Conservation (phyloP, 164 flowering plant genomes). For the Warburgia ugandensis region DNA sequence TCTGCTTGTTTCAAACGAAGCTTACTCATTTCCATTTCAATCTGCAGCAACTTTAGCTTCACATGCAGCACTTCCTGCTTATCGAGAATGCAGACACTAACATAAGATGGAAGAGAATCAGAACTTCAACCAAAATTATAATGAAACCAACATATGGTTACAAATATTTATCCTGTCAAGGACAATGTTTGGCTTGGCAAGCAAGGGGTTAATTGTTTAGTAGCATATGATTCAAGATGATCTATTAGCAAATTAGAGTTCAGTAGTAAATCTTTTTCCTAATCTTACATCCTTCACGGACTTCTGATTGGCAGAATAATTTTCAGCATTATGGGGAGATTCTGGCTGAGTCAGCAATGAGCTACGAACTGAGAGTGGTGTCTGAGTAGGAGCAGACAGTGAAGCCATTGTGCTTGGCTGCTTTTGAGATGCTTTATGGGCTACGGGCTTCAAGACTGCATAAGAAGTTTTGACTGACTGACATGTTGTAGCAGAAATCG, state of each 20-base stretch:
- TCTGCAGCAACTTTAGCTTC: slow-evolving; percentile 25
- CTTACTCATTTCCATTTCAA: slow-evolving; percentile 27
- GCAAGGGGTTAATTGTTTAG: background rate
- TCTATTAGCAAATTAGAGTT: no score
- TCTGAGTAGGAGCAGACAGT: slow-evolving; percentile 1
- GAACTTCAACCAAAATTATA: background rate
- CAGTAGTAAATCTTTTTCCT: no score
- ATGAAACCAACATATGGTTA: background rate
- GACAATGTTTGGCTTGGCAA: no score
- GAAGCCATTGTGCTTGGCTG: slow-evolving; percentile 8
- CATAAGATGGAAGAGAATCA: slow-evolving; percentile 1
- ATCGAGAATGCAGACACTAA: slow-evolving; percentile 4
- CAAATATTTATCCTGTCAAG: no score
- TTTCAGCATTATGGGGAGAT: slow-evolving; percentile 6
- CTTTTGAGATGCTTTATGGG: background rate
- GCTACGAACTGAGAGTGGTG: slow-evolving; percentile 9
- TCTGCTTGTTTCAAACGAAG: slow-evolving; percentile 22
- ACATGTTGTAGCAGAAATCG: background rate
- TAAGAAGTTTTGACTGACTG: slow-evolving; percentile 3
- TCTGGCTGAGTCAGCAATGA: slow-evolving; percentile 10
- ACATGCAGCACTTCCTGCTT: slow-evolving; percentile 30
- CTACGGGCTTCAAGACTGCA: background rate
- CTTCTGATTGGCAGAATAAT: slow-evolving; percentile 4
- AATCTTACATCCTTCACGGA: slow-evolving; percentile 26
- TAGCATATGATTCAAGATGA: no score